Conservation (phyloP, 2,329 filamentous ascomycete genomes). For the Corinectria fuckeliana region DNA sequence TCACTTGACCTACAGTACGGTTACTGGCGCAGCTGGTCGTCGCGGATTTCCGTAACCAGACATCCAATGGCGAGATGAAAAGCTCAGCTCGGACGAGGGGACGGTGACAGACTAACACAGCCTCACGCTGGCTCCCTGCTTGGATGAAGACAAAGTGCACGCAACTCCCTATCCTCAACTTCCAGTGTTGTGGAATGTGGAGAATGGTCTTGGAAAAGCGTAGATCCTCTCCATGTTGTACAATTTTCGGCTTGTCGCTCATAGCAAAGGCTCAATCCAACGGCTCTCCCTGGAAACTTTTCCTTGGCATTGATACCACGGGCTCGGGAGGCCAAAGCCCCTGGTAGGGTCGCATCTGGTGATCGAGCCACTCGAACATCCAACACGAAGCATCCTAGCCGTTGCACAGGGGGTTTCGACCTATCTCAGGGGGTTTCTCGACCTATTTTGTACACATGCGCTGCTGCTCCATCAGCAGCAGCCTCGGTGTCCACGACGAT, state of each 20-base stretch:
- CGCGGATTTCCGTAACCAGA: neutral
- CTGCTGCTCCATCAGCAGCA: constrained; percentile 15
- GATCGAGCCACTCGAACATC: constrained; percentile 20
- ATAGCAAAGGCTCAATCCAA: neutral
- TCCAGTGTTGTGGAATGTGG: neutral
- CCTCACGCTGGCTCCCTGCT: neutral
- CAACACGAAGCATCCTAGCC: constrained; percentile 1
- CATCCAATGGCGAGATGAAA: neutral
- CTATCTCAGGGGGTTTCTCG: constrained; percentile 10
- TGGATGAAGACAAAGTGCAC: neutral
- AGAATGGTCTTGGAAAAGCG: neutral
- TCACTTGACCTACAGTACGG: no score
- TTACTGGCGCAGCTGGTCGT: neutral
- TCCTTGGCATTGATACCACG: neutral
- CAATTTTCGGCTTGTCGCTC: neutral
- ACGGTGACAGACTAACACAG: neutral
- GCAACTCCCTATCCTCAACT: neutral
- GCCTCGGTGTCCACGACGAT: constrained; percentile 14
- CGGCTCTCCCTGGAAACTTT: neutral
- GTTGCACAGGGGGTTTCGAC: constrained; percentile 7
- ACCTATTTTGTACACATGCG: neutral
- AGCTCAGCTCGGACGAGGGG: neutral
- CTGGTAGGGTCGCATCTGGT: constrained; percentile 20
- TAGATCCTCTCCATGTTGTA: neutral
- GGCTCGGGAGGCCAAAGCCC: constrained; percentile 1